These are phyloP conservation scores for Phoenix roebelenii DNA, from an alignment of 176 grass and related monocot species.

Conservation along the genomic window DNA sequence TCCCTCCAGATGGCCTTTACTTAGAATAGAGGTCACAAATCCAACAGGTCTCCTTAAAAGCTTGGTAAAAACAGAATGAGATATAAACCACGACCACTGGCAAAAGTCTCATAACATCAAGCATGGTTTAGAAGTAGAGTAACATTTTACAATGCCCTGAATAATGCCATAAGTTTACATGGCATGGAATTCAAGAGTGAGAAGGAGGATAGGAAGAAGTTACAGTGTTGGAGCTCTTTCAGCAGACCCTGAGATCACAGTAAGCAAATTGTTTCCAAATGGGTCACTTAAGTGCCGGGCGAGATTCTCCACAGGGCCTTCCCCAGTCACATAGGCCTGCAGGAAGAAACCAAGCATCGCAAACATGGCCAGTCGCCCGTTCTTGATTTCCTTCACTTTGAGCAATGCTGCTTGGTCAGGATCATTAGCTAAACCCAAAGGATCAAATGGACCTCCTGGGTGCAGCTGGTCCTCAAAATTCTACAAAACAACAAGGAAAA, in stretches of 20 bases:
- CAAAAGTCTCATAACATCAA: too few species aligned
- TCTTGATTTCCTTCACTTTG: slow-evolving; percentile 99
- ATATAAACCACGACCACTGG: too few species aligned
- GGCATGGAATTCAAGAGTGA: too few species aligned
- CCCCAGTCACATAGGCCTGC: slow-evolving; percentile 94
- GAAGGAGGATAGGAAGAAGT: slow-evolving; percentile 1
- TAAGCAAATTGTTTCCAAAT: slow-evolving; percentile 98
- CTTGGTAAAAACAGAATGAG: too few species aligned
- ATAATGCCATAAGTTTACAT: too few species aligned
- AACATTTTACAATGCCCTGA: too few species aligned
- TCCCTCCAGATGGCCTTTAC: too few species aligned
- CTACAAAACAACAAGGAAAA: slow-evolving; percentile 14
- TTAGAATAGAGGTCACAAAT: too few species aligned
- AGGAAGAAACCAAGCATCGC: slow-evolving; percentile 95
- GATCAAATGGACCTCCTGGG: slow-evolving; percentile 91
- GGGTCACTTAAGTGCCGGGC: slow-evolving; percentile 84
- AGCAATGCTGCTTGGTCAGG: slow-evolving; percentile 85
- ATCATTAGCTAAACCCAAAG: slow-evolving; percentile 57
- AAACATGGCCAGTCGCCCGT: slow-evolving; percentile 91
- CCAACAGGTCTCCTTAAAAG: too few species aligned
- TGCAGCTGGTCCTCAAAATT: slow-evolving; percentile 88
- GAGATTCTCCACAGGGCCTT: slow-evolving; percentile 93
- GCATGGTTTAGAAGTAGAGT: too few species aligned
- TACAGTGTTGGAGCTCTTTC: slow-evolving; percentile 82
- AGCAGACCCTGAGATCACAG: slow-evolving; percentile 80